Evolutionary conservation across 345 rosid species (phyloP).

Genomic region (Lepidium africanum): DNA sequence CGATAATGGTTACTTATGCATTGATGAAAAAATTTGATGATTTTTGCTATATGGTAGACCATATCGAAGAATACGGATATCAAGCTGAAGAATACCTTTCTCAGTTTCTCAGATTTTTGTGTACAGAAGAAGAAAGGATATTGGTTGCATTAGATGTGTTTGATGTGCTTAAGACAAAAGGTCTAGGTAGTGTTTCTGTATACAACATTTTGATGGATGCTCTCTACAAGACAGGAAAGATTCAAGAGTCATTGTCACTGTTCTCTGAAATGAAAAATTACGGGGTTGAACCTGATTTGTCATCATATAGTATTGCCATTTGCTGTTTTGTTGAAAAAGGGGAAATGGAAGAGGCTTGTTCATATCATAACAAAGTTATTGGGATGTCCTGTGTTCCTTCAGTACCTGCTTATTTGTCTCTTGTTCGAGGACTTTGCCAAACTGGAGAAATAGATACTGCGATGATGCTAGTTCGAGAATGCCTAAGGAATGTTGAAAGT

Average conservation of each 20-base stretch:
- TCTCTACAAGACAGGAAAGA: conserved; percentile 42
- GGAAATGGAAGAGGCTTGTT: conserved; percentile 57
- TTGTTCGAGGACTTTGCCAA: conserved; percentile 62
- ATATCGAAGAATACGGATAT: conserved; percentile 48
- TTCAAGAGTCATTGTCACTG: conserved; percentile 52
- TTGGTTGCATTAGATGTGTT: conserved; percentile 54
- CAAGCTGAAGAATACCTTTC: conserved; percentile 49
- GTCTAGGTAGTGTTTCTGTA: conserved; percentile 46
- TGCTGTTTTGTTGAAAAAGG: conserved; percentile 48
- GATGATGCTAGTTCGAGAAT: conserved; percentile 77
- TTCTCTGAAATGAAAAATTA: conserved; percentile 44
- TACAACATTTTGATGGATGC: conserved; percentile 65
- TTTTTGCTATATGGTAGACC: conserved; percentile 44
- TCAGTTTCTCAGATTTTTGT: conserved; percentile 48
- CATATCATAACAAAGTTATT: conserved; percentile 59
- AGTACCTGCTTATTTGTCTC: conserved; percentile 55
- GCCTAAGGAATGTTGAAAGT: conserved; percentile 63
- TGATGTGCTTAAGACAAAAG: conserved; percentile 47
- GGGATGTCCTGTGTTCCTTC: conserved; percentile 65
- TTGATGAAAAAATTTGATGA: conserved; percentile 45
- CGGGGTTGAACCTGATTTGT: conserved; percentile 46
- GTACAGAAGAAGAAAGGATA: conserved; percentile 38
- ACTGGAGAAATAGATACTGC: conserved; percentile 78
- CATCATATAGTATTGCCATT: conserved; percentile 50
- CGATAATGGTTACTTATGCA: conserved; percentile 58